Base-by-base conservation (phyloP, 139 green algal genomes). In the Nannochloris sp. region DNA sequence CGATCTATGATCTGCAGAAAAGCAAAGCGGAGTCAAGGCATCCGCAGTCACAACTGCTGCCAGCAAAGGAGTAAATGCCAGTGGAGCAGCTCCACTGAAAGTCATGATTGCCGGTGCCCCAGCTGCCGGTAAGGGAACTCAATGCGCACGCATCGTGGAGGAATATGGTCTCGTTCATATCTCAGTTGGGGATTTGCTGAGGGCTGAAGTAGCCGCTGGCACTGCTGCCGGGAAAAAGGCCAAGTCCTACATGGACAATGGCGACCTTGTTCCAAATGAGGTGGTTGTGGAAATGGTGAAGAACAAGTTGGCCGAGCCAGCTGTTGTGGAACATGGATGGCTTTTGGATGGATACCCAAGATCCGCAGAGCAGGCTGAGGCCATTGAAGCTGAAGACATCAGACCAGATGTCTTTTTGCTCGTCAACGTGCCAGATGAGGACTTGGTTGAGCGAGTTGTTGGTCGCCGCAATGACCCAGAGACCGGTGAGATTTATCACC, bases 271-370 rank as follows among this genome's bases (percentile, higher is more conserved):
- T 49, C 91, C 94, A 23, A 88, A 98, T 51, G 87, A 97, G 62
- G 74, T 85, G 23, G 86, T 95, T 19, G 87, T 96, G 50, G 83
- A 88, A 27, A 96, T 97, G 88, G 90, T 97, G 8, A 90, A 90
- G 69, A 68, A 69, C 36, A 70, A 84, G 24, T 71, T 96, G 24
- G 72, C 59, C 0, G 57, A 85, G 61, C 48, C 57, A 1, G 74
- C 79, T 21, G 83, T 80, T 3, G 27, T 74, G 62, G 10, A 75
- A 55, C 67, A 78, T 2, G 93, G 93, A 24, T 99, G 93, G 93
- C 81, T 99, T 58, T 75, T 99, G 67, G 93, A 99, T 66, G 93
- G 93, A 44, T 99, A 98, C 75, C 93, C 93, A 0, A 82, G 93
- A 50, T 92, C 79, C 61, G 84, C 70, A 1, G 83, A 83, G 4